These are phyloP conservation scores for Colletotrichum endophyticum DNA, from an alignment of 2,329 filamentous ascomycete species.

Conservation along the genomic window DNA sequence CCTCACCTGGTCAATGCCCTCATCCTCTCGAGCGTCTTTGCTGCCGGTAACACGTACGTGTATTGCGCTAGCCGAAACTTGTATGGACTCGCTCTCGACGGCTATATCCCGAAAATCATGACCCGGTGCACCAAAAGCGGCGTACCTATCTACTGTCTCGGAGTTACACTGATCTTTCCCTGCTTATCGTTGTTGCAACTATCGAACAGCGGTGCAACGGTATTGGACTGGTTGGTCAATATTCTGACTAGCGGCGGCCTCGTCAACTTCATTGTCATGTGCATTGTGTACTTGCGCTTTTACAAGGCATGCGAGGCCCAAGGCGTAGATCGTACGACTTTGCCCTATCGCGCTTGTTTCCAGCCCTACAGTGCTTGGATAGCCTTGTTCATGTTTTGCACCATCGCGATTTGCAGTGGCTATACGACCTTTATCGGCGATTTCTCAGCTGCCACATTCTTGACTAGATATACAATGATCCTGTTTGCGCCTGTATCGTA, in stretches of 20 bases:
- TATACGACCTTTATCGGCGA: conserved; percentile 64
- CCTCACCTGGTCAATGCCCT: conserved; percentile 70
- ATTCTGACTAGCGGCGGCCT: conserved; percentile 67
- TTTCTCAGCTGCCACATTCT: conserved; percentile 64
- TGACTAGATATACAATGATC: conserved; percentile 67
- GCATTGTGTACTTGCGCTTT: conserved; percentile 67
- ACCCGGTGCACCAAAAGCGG: conserved; percentile 36
- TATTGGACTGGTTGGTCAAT: conserved; percentile 64
- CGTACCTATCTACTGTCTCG: conserved; percentile 21
- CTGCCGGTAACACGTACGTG: conserved; percentile 62
- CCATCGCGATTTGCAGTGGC: conserved; percentile 65
- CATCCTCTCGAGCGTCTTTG: conserved; percentile 63
- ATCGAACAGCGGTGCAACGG: conserved; percentile 58
- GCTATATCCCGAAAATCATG: conserved; percentile 48
- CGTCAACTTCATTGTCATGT: neutral
- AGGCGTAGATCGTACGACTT: conserved; percentile 55
- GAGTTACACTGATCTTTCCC: neutral
- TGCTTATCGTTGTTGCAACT: conserved; percentile 9
- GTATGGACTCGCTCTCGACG: conserved; percentile 57
- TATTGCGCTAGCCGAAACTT: conserved; percentile 61
- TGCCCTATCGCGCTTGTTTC: conserved; percentile 70
- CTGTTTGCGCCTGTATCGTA: conserved; percentile 63
- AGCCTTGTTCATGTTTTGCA: conserved; percentile 61
- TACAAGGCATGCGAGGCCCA: conserved; percentile 60
- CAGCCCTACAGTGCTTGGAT: conserved; percentile 66